Base-by-base conservation (phyloP, 2,329 filamentous ascomycete species). In the Cladorrhinum sp. region DNA sequence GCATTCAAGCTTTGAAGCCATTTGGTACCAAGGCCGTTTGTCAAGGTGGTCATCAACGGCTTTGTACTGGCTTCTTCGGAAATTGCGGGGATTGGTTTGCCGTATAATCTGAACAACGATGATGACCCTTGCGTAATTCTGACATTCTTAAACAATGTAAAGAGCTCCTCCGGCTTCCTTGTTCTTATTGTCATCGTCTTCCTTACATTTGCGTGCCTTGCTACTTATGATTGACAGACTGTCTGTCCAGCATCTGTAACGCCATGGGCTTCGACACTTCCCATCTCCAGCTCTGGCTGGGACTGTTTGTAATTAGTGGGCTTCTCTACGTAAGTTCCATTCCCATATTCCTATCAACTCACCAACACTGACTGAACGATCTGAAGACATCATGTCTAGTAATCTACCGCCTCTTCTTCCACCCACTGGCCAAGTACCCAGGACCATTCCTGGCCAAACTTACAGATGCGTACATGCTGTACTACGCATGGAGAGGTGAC, bases 401-500 rank as follows among this genome's bases (percentile, higher is more conserved):
- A 55, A 66, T 84, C 49, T 88, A 88, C 69, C 78, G 84, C 58
- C 66, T 88, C 60, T 85, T 80, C 70, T 83, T 88, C 71, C 86
- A 89, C 68, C 86, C 86, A 2, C 74, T 89, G 9, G 80, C 85
- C 18, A 84, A 82, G 60, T 87, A 88, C 64, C 87, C 86, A 1
- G 87, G 86, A 1, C 87, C 87, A 0, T 75, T 87, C 52, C 70
- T 88, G 48, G 85, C 84, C 60, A 87, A 84, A 69, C 73, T 88
- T 66, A 86, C 85, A n/a, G 80, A 86, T 67, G 83, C 77, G 65
- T 83, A 87, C 67, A 84, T 87, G 71, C 81, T 89, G 27, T 93
- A 90, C 72, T 86, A 92, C 66, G 88, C 89, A 52, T 90, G 86
- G 75, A 87, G 85, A 68, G 90, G 90, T 56, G 86, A 90, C 66